Conservation (phyloP, 1,139 yeast genomes). For the Diutina ranongensis region DNA sequence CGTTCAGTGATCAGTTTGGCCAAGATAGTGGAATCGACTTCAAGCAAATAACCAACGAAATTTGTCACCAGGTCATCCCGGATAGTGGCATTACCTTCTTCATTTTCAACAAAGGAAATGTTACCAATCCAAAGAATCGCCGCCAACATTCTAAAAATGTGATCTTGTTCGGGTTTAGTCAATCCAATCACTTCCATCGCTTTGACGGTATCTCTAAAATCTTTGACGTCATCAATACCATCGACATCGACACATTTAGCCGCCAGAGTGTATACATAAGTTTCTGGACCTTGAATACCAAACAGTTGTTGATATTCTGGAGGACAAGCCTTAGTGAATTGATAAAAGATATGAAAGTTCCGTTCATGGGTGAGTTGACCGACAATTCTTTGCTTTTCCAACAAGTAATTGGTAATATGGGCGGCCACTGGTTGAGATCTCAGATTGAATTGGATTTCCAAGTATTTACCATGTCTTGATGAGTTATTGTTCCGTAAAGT, state of each 20-base stretch:
- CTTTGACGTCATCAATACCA: constrained; percentile 74
- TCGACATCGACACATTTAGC: constrained; percentile 80
- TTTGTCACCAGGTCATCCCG: constrained; percentile 83
- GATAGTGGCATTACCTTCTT: constrained; percentile 72
- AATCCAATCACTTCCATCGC: constrained; percentile 90
- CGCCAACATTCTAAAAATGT: constrained; percentile 76
- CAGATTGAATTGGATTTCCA: constrained; percentile 79
- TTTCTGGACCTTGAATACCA: constrained; percentile 91
- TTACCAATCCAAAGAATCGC: constrained; percentile 93
- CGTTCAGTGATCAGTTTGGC: constrained; percentile 66
- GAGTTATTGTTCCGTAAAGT: constrained; percentile 93
- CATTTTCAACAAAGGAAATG: constrained; percentile 74
- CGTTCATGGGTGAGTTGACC: constrained; percentile 87
- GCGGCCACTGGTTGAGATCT: constrained; percentile 82
- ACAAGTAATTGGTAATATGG: constrained; percentile 84
- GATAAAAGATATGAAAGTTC: constrained; percentile 95
- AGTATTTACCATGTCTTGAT: constrained; percentile 93
- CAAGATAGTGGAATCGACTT: constrained; percentile 61
- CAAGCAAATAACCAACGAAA: constrained; percentile 84
- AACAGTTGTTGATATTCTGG: constrained; percentile 70
- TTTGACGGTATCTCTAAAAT: constrained; percentile 65
- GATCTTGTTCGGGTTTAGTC: constrained; percentile 72
- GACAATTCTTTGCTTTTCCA: constrained; percentile 94
- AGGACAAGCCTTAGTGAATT: constrained; percentile 85
- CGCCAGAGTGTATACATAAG: constrained; percentile 79